Evolutionary conservation across 129 eudicot genomes (phyloP), one percentile per base, ranked within the genome.

Genomic region (carrot (Daucus carota)): DNA sequence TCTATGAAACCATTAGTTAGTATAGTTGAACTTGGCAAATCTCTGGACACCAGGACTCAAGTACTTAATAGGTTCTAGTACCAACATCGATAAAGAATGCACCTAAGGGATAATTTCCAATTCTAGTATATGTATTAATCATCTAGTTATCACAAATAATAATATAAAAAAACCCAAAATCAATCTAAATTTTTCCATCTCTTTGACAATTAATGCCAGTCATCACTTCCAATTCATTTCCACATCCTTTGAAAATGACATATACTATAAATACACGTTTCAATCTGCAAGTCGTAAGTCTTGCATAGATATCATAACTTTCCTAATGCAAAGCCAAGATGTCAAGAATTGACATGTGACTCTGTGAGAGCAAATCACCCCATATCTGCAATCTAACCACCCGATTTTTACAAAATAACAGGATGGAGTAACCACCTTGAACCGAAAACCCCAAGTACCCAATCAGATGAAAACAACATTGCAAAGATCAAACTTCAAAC

Each of bases 341-440:
- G 20, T 62, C 68, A 60, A 62, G 38, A 62, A 29, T 15, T 11
- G 20, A 62, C 69, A 62, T 8, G 9, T 52, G 62, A 52, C 63
- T 24, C 29, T 13, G 69, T 1, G 20, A 62, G 34, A 62, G 15
- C 70, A 57, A 63, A 63, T 63, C 70, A 13, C 17, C 34, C 38
- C 70, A 15, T 63, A 63, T 31, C 40, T 7, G 8, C 70, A 63
- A 29, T 63, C 70, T 63, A 63, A 63, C 70, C 70, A 63, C 70
- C 70, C 4, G 0, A 63, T 63, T 28, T 63, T 63, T 0, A 31
- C 70, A 63, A 22, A 20, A 63, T 12, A 26, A 4, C 1, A 4
- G 0, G 38, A 63, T 29, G 11, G 26, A 63, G 70, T 4, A 29
- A 62, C 7, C 29, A 29, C 13, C 4, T 3, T 4, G 40, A 63